Conservation (phyloP, 2,329 filamentous ascomycete genomes). For the Bipolaris cookei region DNA sequence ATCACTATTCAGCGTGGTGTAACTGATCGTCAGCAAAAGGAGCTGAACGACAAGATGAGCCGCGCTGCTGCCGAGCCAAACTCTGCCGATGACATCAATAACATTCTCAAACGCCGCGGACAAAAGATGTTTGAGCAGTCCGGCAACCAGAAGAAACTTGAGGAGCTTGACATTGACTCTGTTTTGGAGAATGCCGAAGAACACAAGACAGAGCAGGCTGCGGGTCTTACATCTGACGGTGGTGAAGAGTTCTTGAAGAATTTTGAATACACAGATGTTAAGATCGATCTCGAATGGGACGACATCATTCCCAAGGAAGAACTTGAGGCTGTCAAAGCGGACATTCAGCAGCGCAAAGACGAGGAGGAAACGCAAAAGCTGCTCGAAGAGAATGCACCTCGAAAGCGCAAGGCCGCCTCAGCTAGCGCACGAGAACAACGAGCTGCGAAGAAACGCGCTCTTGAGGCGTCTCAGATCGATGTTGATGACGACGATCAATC, state of each 20-base stretch:
- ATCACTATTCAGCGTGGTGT: slow-evolving; percentile 97
- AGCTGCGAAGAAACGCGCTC: slow-evolving; percentile 71
- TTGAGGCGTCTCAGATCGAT: slow-evolving; percentile 69
- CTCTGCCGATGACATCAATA: slow-evolving; percentile 92
- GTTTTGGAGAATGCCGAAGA: slow-evolving; percentile 97
- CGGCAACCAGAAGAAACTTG: slow-evolving; percentile 93
- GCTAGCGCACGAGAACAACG: slow-evolving; percentile 69
- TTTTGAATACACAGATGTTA: slow-evolving; percentile 95
- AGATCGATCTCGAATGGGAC: slow-evolving; percentile 96
- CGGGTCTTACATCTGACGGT: slow-evolving; percentile 92
- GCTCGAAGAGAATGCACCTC: slow-evolving; percentile 83
- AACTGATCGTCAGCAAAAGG: slow-evolving; percentile 88
- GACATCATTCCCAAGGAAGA: slow-evolving; percentile 96
- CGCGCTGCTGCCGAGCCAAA: slow-evolving; percentile 77
- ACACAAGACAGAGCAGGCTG: slow-evolving; percentile 93
- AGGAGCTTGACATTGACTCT: slow-evolving; percentile 96
- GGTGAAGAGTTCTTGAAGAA: slow-evolving; percentile 93
- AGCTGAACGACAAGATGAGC: slow-evolving; percentile 72
- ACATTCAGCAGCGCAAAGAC: slow-evolving; percentile 83
- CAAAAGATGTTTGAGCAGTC: slow-evolving; percentile 99
- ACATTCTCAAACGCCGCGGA: slow-evolving; percentile 95
- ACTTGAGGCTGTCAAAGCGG: slow-evolving; percentile 84
- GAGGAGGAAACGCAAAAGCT: slow-evolving; percentile 82
- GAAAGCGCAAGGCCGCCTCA: slow-evolving; percentile 69
- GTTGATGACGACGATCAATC: slow-evolving; percentile 63